Evolutionary conservation across 257 asterid genomes (phyloP).

Genomic region (Fraxinus excelsior): DNA sequence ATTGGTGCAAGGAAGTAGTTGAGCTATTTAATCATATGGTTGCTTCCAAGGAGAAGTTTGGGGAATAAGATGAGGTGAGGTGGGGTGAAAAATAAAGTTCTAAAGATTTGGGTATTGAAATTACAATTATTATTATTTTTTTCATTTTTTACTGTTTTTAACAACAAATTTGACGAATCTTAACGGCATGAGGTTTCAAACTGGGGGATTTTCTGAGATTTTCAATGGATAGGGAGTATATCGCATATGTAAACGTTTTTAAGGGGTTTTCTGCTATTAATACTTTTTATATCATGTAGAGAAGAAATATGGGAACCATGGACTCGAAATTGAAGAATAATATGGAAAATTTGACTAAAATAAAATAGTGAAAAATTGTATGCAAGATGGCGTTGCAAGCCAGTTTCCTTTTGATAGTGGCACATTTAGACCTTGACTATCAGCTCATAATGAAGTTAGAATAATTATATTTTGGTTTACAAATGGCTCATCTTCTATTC

Average conservation of each 20-base stretch:
- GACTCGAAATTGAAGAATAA: neutral
- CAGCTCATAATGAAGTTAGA: neutral
- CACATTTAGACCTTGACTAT: neutral
- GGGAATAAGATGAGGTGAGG: too few species aligned
- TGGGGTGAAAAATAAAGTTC: too few species aligned
- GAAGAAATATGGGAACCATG: neutral
- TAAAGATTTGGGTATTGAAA: too few species aligned
- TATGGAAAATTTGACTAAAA: neutral
- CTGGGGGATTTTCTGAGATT: too few species aligned
- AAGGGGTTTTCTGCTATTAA: too few species aligned
- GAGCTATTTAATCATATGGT: conserved; percentile 61
- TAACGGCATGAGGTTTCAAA: too few species aligned
- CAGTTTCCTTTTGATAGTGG: neutral
- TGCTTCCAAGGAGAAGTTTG: conserved; percentile 34
- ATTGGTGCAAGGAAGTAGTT: conserved; percentile 52
- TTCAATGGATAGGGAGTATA: too few species aligned
- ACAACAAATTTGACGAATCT: too few species aligned
- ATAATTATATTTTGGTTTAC: neutral
- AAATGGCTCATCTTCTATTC: neutral
- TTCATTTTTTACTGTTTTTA: too few species aligned
- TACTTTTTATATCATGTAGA: neutral
- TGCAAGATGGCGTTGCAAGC: neutral
- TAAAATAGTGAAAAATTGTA: neutral
- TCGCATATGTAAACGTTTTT: too few species aligned
- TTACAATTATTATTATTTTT: too few species aligned